Conservation (phyloP, 768 basidiomycete species). For the Trametes coccinea region DNA sequence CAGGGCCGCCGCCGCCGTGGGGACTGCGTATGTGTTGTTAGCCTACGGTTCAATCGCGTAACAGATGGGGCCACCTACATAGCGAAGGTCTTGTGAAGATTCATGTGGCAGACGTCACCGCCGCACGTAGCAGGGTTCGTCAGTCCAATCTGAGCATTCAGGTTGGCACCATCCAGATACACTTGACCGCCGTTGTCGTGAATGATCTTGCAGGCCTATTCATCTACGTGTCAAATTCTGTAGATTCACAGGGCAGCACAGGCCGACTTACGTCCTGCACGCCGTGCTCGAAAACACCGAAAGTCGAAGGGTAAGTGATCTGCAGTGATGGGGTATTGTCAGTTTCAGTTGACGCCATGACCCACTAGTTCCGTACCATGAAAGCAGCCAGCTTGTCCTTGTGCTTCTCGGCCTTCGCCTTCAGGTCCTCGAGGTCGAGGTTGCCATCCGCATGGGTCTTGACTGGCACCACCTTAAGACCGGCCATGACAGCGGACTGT, state of each 20-base stretch:
- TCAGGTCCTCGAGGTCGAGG: constrained; percentile 84
- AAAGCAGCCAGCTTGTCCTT: constrained; percentile 92
- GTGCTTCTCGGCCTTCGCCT: constrained; percentile 85
- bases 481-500: constrained; percentile 95
- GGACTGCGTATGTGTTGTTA: constrained; percentile 50
- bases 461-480: constrained; percentile 94
- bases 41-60: not conserved
- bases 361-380: constrained; percentile 59
- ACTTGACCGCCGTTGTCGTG: constrained; percentile 97
- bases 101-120: constrained; percentile 97
- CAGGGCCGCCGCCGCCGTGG: constrained; percentile 96
- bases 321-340: constrained; percentile 28
- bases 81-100: constrained; percentile 97
- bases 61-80: constrained; percentile 54
- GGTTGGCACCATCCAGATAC: constrained; percentile 95
- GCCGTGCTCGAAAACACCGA: constrained; percentile 95
- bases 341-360: not conserved
- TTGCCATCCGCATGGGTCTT: constrained; percentile 87
- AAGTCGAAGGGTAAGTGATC: constrained; percentile 98
- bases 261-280: constrained; percentile 59
- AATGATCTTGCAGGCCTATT: constrained; percentile 85
- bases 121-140: constrained; percentile 95
- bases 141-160: constrained; percentile 91
- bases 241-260: not conserved
- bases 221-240: constrained; percentile 11